Base-by-base conservation (phyloP, 1,139 yeast species). In the Yamadazyma trypodendri region DNA sequence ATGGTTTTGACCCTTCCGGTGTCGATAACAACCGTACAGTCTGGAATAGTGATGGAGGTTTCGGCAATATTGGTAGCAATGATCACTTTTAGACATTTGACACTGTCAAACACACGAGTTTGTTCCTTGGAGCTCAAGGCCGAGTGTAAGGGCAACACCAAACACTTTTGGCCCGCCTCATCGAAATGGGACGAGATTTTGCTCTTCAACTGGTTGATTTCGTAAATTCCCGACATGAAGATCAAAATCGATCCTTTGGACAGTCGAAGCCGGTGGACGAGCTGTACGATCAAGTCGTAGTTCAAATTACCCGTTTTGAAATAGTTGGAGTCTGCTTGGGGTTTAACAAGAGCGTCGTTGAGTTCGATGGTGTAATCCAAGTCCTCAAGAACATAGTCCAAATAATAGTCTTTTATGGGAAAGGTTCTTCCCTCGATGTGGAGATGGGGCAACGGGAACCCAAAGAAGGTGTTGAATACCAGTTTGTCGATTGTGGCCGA, bases 361-460 rank as follows among this genome's bases (percentile, higher is more conserved):
- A 67, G 65, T 20, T 62, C 61, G 36, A 83, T 72, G 29, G 75
- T 63, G 46, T 78, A 84, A 43, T 81, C 74, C 8, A 83, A 57
- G 2, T 64, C 66, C 1, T 65, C 63, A 27, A 90, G 61, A 17
- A 88, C 68, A 13, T 77, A 75, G 37, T 86, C 94, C 43, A 90
- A 68, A 51, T 80, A 89, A 41, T 63, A 66, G 53, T 89, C 96
- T 35, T 76, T 59, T 31, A 92, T 92, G 0, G 98, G 97, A 58
- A 85, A 92, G 0, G 97, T 92, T 49, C 97, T 70, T 2, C 98
- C 98, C 53, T 84, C 88, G 40, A 92, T 89, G 55, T 89, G 96
- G 36, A 81, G 68, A 43, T 81, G 81, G 21, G 74, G 65, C 35
- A 78, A 60, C 1, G 62, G 58, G 49, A 61, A 46, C 4, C 51